Percentiles rank a stretch among this genome's conserved stretches.
Evolutionary conservation across 306 rosid species (phyloP).

Genomic region (Vicia faba): DNA sequence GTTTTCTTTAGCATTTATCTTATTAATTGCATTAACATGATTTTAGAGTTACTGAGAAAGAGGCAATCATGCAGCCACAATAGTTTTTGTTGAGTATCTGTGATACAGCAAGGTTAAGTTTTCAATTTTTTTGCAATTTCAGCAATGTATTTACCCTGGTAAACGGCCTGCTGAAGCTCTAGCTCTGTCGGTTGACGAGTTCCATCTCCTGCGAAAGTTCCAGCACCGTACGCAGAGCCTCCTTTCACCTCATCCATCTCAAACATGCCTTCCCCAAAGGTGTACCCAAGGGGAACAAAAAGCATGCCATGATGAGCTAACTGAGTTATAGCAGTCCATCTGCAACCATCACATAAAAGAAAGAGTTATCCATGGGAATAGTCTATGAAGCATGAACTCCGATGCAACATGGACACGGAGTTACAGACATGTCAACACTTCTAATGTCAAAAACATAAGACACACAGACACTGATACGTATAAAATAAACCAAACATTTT

Average conservation of each 20-base stretch:
- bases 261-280: conserved; percentile 81
- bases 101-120: conserved; percentile 33
- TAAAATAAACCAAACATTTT: background rate
- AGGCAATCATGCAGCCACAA: conserved; percentile 16
- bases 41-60: background rate
- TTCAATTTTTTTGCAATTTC: conserved; percentile 75
- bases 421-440: background rate
- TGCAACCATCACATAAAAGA: conserved; percentile 34
- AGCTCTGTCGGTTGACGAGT: conserved; percentile 80
- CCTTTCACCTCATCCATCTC: conserved; percentile 87
- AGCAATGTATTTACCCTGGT: conserved; percentile 85
- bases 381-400: background rate
- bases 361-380: background rate
- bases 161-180: conserved; percentile 76
- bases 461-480: background rate
- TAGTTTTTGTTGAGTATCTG: background rate
- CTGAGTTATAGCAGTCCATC: conserved; percentile 80
- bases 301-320: conserved; percentile 97
- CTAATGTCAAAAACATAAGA: background rate
- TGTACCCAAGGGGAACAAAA: conserved; percentile 86
- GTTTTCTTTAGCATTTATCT: background rate
- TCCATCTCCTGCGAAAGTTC: conserved; percentile 90
- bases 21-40: background rate
- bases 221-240: conserved; percentile 90
- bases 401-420: background rate